Base-by-base conservation (phyloP, 495 filamentous ascomycete species). In the Neurospora terricola region DNA sequence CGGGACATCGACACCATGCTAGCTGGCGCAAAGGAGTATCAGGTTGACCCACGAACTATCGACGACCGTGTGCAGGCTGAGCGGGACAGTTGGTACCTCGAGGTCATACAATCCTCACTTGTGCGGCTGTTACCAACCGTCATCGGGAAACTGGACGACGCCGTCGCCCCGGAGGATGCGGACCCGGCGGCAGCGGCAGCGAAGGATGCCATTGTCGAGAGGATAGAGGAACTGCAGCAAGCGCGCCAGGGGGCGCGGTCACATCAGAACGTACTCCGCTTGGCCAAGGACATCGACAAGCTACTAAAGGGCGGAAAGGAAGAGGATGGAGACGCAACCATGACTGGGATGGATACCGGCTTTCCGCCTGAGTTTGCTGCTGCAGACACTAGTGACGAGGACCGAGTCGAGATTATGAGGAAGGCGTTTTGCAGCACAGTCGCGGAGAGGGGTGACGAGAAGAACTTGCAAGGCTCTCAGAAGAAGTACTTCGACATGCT, bases 401-500 rank as follows among this genome's bases (percentile, higher is more conserved):
- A 72, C 1, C 71, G 75, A 11, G 72, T 72, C 12, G 78, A 79
- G 10, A 78, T 81, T 14, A 80, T 84, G 54, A 73, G 78, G 48
- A 75, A 83, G 37, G 77, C 76, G 3, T 82, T 86, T 70, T 82
- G 84, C 70, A 48, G 74, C 11, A 59, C 73, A 34, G 66, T 70
- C 37, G 73, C 70, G 4, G 27, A 34, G 21, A 14, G 54, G 6
- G 72, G 75, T 45, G 78, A 76, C 69, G 23, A 69, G 5, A 42
- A 71, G 34, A 73, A 78, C 11, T 72, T 77, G 7, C 74, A 73
- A 45, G 72, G 73, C 11, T 75, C 77, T 12, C 76, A 80, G 71
- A 83, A 80, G 69, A 83, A 80, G 69, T 86, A 85, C 70, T 73
- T 84, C 48, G 78, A 83, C 16, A 81, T 84, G 82, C 74, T 84